Evolutionary conservation across 345 rosid genomes (phyloP).

Genomic region (Pelargonium nanum): DNA sequence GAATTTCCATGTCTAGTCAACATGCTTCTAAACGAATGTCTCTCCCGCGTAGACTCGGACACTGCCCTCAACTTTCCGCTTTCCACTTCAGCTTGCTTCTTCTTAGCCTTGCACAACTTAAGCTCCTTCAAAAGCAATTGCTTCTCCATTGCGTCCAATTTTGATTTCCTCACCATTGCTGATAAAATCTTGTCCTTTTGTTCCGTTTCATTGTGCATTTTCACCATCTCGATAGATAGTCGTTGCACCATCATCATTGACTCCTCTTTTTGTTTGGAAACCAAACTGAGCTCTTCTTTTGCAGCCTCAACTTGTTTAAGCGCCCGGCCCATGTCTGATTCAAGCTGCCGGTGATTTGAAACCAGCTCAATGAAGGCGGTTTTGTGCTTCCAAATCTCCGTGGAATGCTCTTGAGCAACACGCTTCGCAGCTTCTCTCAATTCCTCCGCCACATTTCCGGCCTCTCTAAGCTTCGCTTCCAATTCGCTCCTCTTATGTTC

Average conservation of each 20-base stretch:
- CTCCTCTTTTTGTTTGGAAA: conserved; percentile 49
- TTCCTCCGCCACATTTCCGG: conserved; percentile 41
- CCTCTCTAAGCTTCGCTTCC: conserved; percentile 42
- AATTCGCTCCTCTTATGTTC: conserved; percentile 39
- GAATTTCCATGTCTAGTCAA: conserved; percentile 39
- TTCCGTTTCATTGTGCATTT: conserved; percentile 59
- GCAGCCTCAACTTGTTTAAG: conserved; percentile 53
- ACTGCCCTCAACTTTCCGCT: conserved; percentile 44
- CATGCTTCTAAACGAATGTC: conserved; percentile 66
- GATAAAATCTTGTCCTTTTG: conserved; percentile 76
- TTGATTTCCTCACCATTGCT: conserved; percentile 69
- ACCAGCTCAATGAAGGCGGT: conserved; percentile 88
- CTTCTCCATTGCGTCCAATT: conserved; percentile 56
- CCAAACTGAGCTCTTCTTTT: conserved; percentile 42
- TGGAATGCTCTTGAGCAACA: conserved; percentile 55
- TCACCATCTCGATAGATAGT: conserved; percentile 47
- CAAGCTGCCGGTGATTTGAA: conserved; percentile 79
- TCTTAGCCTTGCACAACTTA: conserved; percentile 47
- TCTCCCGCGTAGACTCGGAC: conserved; percentile 51
- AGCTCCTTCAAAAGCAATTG: conserved; percentile 59
- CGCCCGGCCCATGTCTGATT: conserved; percentile 76
- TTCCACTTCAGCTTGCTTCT: conserved; percentile 65
- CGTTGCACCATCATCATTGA: conserved; percentile 36
- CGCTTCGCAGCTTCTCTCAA: conserved; percentile 44
- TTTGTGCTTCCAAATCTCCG: conserved; percentile 74